Conservation (phyloP, 192 early-diverging fungal genomes). For the Phlyctochytrium planicorne region DNA sequence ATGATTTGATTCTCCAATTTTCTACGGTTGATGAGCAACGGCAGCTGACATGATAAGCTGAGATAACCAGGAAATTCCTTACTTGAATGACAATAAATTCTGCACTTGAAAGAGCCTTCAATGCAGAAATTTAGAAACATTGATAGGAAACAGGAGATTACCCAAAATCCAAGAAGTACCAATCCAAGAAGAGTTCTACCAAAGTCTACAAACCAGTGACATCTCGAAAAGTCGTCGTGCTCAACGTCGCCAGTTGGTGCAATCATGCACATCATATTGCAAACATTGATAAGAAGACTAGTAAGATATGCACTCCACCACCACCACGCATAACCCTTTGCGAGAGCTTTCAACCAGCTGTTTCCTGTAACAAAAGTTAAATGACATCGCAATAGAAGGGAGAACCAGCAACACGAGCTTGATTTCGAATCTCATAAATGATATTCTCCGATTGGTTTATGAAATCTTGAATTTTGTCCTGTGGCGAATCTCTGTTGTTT, state of each 20-base stretch:
- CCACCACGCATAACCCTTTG: slow-evolving; percentile 26
- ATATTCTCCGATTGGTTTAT: slow-evolving; percentile 30
- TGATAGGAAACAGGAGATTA: slow-evolving; percentile 14
- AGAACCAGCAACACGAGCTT: slow-evolving; percentile 28
- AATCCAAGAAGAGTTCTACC: slow-evolving; percentile 30
- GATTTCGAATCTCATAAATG: slow-evolving; percentile 39
- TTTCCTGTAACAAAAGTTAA: slow-evolving; percentile 16
- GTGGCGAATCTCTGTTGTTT: slow-evolving; percentile 30
- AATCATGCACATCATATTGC: slow-evolving; percentile 36
- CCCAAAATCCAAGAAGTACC: slow-evolving; percentile 31
- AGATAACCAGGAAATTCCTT: background rate
- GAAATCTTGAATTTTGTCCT: slow-evolving; percentile 40
- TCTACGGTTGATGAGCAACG: slow-evolving; percentile 27
- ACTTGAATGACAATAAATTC: slow-evolving; percentile 30
- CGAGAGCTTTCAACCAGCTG: slow-evolving; percentile 22
- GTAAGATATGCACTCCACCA: slow-evolving; percentile 31
- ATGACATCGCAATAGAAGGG: background rate
- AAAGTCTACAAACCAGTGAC: slow-evolving; percentile 21
- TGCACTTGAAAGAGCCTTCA: slow-evolving; percentile 20
- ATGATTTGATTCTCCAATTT: slow-evolving; percentile 12
- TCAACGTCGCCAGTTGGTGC: slow-evolving; percentile 29
- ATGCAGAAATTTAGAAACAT: slow-evolving; percentile 3
- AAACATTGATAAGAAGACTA: slow-evolving; percentile 22
- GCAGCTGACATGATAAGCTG: slow-evolving; percentile 25
- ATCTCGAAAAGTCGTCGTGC: slow-evolving; percentile 31